Evolutionary conservation across 176 grass and related monocot species (phyloP).

Genomic region (Saccharum spontaneum): DNA sequence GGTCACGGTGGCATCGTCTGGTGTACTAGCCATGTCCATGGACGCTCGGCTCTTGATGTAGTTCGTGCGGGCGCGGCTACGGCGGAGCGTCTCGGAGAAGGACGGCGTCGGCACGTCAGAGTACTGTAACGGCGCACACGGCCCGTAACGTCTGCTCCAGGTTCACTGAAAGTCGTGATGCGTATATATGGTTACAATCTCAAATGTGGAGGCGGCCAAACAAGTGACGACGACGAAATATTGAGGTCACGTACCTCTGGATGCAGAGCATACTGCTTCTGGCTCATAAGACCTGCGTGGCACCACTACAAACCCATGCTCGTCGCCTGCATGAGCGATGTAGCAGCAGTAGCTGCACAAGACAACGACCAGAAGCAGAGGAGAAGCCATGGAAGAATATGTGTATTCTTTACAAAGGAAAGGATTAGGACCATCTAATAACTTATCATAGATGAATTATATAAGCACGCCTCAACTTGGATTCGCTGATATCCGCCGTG

Average conservation of each 20-base stretch:
- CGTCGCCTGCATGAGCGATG: background rate
- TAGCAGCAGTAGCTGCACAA: background rate
- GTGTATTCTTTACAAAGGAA: background rate
- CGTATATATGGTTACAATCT: too few relatives aligned
- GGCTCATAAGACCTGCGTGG: background rate
- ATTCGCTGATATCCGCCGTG: background rate
- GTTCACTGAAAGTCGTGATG: background rate
- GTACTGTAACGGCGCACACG: background rate
- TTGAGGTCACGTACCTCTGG: background rate
- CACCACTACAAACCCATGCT: too few relatives aligned
- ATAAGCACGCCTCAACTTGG: background rate
- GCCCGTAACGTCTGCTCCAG: background rate
- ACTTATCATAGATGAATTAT: background rate
- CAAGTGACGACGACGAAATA: too few relatives aligned
- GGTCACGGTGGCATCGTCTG: too few relatives aligned
- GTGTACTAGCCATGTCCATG: too few relatives aligned
- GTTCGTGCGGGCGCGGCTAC: background rate
- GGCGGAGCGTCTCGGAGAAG: slow-evolving; percentile 5
- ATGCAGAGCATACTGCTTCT: background rate
- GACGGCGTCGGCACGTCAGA: background rate
- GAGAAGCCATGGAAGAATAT: background rate
- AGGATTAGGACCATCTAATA: background rate
- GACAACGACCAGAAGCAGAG: background rate
- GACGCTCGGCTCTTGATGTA: too few relatives aligned
- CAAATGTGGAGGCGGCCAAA: too few relatives aligned